These are phyloP conservation scores for Lactarius psammicola DNA, from an alignment of 768 basidiomycete genomes.

Conservation along the genomic window DNA sequence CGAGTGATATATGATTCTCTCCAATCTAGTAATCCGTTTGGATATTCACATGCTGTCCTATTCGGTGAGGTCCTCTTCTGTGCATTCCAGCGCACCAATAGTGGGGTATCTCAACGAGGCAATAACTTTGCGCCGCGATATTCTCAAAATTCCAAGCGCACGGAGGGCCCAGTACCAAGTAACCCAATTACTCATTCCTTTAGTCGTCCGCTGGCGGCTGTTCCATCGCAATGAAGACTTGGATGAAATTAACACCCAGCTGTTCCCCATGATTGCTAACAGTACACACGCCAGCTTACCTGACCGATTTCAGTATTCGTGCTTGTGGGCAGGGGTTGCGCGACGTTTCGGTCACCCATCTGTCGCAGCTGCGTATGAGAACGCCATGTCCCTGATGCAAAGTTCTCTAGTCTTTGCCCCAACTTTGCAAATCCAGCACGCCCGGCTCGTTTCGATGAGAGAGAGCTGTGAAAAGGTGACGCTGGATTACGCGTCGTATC, in stretches of 20 bases:
- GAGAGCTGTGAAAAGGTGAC: neutral
- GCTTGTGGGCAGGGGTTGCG: neutral
- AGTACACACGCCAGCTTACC: neutral
- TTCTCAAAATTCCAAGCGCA: neutral
- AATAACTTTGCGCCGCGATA: neutral
- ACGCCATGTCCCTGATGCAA: constrained; percentile 1
- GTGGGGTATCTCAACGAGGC: neutral
- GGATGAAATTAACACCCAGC: neutral
- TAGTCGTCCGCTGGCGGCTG: neutral
- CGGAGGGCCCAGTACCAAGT: neutral
- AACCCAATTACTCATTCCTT: neutral
- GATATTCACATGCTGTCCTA: no score
- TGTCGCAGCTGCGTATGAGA: neutral
- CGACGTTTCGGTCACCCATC: neutral
- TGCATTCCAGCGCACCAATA: neutral
- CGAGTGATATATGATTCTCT: no score
- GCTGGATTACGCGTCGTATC: neutral
- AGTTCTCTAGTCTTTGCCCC: neutral
- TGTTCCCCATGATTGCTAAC: neutral
- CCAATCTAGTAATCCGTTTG: no score
- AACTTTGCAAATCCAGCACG: neutral
- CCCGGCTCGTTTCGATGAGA: neutral
- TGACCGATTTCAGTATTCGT: neutral
- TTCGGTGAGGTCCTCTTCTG: neutral
- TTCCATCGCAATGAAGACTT: neutral